Conservation (phyloP, 2,329 filamentous ascomycete species). For the Blastomyces parvus region DNA sequence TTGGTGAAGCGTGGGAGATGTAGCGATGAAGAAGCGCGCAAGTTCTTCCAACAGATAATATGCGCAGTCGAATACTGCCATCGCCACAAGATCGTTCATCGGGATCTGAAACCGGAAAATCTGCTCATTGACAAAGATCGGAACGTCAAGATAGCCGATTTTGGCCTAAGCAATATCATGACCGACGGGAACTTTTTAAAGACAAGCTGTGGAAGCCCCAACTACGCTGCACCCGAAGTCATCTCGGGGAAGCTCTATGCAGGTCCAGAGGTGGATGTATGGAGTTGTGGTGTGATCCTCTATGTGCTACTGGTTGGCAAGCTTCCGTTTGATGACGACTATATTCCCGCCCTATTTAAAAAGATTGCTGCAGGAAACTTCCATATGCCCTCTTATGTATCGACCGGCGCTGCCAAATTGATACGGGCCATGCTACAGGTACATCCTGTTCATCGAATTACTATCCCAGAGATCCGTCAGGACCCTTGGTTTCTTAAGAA, state of each 20-base stretch:
- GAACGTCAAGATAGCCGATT: constrained; percentile 99
- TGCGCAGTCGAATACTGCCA: constrained; percentile 99
- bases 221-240: constrained; percentile 95
- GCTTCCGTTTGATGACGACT: constrained; percentile 94
- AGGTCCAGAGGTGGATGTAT: constrained; percentile 94
- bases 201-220: constrained; percentile 95
- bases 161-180: constrained; percentile 99
- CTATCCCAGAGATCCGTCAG: constrained; percentile 82
- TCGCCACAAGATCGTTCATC: constrained; percentile 95
- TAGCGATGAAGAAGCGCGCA: constrained; percentile 82
- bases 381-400: constrained; percentile 84
- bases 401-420: constrained; percentile 59
- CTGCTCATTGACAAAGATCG: constrained; percentile 86
- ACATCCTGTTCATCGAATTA: constrained; percentile 87
- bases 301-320: constrained; percentile 57
- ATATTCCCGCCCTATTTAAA: constrained; percentile 93
- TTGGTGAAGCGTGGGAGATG: constrained; percentile 91
- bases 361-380: constrained; percentile 96
- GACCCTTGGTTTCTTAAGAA: constrained; percentile 92
- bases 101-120: constrained; percentile 96
- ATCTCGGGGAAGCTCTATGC: constrained; percentile 97
- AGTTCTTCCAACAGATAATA: constrained; percentile 98
- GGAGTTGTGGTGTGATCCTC: constrained; percentile 55
- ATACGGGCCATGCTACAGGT: constrained; percentile 93
- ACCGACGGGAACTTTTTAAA: constrained; percentile 98